Percentiles rank a stretch among this genome's conserved stretches.
Conservation (phyloP, 768 basidiomycete species). For the Clitopilus hobsonii region DNA sequence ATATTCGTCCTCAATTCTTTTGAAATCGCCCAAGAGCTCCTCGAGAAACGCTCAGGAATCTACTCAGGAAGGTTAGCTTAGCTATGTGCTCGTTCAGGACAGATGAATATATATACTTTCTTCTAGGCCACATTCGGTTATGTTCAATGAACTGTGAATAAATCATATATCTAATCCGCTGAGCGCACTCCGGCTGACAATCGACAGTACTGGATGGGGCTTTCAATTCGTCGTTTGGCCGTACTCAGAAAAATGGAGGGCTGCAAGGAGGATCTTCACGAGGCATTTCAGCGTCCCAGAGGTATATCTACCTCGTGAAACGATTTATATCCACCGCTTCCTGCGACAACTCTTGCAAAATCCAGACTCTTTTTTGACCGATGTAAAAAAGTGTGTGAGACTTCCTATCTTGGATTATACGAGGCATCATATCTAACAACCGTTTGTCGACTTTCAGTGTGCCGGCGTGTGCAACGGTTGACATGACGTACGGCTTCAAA, state of each 20-base stretch:
- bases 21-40: not conserved
- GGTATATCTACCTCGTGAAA: not conserved
- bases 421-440: not conserved
- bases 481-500: conserved; percentile 25
- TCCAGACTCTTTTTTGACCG: not conserved
- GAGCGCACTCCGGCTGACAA: not conserved
- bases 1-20: not conserved
- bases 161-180: not conserved
- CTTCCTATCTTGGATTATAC: not conserved
- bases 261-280: not conserved
- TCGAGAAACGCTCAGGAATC: conserved; percentile 6
- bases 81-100: not conserved
- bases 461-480: not conserved
- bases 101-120: not conserved
- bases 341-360: conserved; percentile 2
- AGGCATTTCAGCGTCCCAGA: not conserved
- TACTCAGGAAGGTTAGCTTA: conserved; percentile 11
- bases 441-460: too few relatives aligned
- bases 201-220: not conserved
- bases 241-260: not conserved
- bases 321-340: not conserved
- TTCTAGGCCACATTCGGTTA: not conserved
- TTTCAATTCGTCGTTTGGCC: not conserved
- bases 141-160: not conserved
- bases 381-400: conserved; percentile 3